Base-by-base conservation (phyloP, 75 land plant genomes). In the Azolla pinnata region DNA sequence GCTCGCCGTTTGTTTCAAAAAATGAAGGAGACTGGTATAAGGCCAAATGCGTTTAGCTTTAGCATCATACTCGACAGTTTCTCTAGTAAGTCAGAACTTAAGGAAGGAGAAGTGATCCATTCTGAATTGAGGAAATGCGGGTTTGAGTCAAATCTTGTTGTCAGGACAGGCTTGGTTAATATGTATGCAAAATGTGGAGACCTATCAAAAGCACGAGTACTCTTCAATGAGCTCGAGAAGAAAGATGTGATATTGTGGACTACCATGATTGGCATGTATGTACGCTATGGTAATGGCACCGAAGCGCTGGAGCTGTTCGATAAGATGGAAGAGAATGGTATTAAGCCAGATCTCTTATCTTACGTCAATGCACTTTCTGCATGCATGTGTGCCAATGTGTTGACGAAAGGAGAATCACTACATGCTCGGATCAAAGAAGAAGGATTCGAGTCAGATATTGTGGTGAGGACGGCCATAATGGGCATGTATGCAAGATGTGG, bases 201-300 rank as follows among this genome's bases (percentile, higher is more conserved):
- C 25, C 26, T 69, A 57, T 29, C 26, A 8, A 34, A 58, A 26
- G 78, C 81, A 21, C 67, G 45, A 34, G 28, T 31, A 17, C 0
- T 75, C 57, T 78, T 82, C 57, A 58, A 72, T 53, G 65, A 63
- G 63, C 33, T 71, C 35, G 33, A 60, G 17, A 42, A 66, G 26
- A 70, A 59, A 26, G 68, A 71, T 21, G 26, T 57, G 16, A 52
- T 45, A 18, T 54, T 65, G 24, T 81, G 66, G 46, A 81, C 73
- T 29, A 61, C 70, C n/a, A 74, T 81, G 69, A 38, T 68, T 45
- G 71, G 47, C 44, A 77, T 76, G 27, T 78, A 74, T 54, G 59
- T 63, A 0, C 53, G 48, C 1, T 64, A 42, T 17, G 75, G 54
- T n/a, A 33, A 28, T 1, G 32, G 60, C 52, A 24, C 27, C 7